Conservation (phyloP, 495 filamentous ascomycete genomes). For the Aspergillus coremiiformis region DNA sequence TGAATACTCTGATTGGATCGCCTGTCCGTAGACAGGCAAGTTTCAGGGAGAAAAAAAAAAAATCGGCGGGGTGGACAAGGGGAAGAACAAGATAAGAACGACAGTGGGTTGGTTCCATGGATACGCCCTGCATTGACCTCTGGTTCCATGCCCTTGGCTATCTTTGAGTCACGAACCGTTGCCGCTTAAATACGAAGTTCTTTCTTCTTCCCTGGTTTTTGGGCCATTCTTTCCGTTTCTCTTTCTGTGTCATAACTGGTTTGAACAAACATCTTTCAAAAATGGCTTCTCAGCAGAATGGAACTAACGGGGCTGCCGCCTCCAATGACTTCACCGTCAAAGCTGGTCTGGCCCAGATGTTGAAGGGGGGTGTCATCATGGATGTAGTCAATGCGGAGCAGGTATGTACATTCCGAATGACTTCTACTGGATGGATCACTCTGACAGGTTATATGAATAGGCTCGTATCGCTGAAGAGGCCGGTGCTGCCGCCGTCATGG, state of each 20-base stretch:
- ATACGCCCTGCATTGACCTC: neutral
- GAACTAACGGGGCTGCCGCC: conserved; percentile 22
- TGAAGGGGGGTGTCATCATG: conserved; percentile 99
- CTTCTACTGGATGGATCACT: neutral
- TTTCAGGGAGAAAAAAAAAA: conserved; percentile 4
- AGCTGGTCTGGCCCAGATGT: conserved; percentile 89
- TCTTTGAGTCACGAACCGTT: conserved; percentile 17
- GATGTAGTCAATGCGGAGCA: conserved; percentile 93
- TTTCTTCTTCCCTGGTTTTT: conserved; percentile 2
- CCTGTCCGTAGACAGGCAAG: conserved; percentile 2
- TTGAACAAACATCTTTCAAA: conserved; percentile 7
- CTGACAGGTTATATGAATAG: conserved; percentile 22
- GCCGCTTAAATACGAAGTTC: neutral
- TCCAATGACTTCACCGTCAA: conserved; percentile 67
- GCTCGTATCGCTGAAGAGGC: conserved; percentile 96
- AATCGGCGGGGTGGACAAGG: conserved; percentile 1
- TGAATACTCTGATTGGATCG: conserved; percentile 11
- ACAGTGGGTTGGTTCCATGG: conserved; percentile 9
- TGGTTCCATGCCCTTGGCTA: neutral
- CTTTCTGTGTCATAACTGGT: neutral
- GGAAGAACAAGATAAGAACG: neutral
- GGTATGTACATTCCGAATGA: conserved; percentile 32
- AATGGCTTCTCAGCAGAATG: conserved; percentile 30
- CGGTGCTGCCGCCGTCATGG: conserved; percentile 95
- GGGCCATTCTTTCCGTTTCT: conserved; percentile 3